Percentiles rank a stretch among this genome's conserved stretches.
These are phyloP conservation scores for Salix caprea DNA, from an alignment of 345 rosid genomes.

Conservation along the genomic window DNA sequence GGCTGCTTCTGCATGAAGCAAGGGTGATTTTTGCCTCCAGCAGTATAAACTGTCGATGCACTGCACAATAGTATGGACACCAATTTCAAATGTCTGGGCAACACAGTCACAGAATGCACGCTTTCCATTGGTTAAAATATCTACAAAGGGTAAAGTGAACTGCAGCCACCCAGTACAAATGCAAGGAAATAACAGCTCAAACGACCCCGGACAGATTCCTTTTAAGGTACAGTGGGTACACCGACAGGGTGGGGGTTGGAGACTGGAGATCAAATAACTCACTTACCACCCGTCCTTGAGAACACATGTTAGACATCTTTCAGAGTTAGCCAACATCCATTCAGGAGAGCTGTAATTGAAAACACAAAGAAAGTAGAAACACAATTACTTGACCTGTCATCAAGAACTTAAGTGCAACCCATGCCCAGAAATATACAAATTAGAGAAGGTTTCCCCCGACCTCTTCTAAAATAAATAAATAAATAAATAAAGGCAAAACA, in stretches of 20 bases:
- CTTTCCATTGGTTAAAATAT: constrained; percentile 50
- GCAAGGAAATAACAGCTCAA: constrained; percentile 30
- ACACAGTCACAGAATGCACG: constrained; percentile 27
- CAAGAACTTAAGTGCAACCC: not conserved
- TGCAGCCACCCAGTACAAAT: constrained; percentile 39
- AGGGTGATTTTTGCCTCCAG: not conserved
- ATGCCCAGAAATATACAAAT: not conserved
- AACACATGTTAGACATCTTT: constrained; percentile 33
- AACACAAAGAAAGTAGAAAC: not conserved
- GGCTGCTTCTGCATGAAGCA: constrained; percentile 34
- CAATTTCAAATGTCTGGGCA: constrained; percentile 32
- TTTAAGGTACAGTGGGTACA: constrained; percentile 25
- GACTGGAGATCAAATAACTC: constrained; percentile 44
- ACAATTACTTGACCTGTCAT: not conserved
- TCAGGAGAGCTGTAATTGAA: constrained; percentile 33
- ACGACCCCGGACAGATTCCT: constrained; percentile 27
- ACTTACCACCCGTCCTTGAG: constrained; percentile 50
- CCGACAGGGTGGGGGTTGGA: constrained; percentile 34
- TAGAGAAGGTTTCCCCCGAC: not conserved
- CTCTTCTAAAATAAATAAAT: not conserved
- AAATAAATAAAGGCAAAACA: not conserved
- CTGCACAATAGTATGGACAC: constrained; percentile 28
- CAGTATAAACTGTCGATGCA: not conserved
- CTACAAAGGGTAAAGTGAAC: constrained; percentile 47
- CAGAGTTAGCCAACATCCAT: constrained; percentile 31